A percentile compares a stretch with the other conserved stretches of the same genome.
Evolutionary conservation across 2,329 filamentous ascomycete species (phyloP).

Genomic region (Paramyrothecium sp.): DNA sequence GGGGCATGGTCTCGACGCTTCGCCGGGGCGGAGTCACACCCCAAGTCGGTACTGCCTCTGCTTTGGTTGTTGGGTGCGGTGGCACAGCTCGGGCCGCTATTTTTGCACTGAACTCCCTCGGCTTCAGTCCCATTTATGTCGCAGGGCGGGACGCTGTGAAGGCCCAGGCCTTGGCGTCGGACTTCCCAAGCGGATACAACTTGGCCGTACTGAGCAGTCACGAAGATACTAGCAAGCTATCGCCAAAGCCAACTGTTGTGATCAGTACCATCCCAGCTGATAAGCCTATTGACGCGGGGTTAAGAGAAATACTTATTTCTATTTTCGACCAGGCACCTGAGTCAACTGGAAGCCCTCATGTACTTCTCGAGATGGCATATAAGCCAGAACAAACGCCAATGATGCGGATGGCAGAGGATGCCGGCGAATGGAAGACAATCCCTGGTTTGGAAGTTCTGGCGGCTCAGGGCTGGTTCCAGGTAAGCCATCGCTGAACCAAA

Average conservation of each 20-base stretch:
- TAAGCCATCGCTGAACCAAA: slow-evolving; percentile 35
- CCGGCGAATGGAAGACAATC: slow-evolving; percentile 74
- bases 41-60: slow-evolving; percentile 42
- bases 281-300: slow-evolving; percentile 70
- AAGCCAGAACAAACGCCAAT: slow-evolving; percentile 80
- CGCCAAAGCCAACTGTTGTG: slow-evolving; percentile 62
- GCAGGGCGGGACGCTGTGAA: slow-evolving; percentile 74
- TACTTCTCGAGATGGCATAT: slow-evolving; percentile 95
- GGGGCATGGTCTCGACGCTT: slow-evolving; percentile 82
- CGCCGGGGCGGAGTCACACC: slow-evolving; percentile 61
- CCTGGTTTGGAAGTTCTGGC: slow-evolving; percentile 86
- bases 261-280: slow-evolving; percentile 92
- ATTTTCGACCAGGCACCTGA: slow-evolving; percentile 43
- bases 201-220: slow-evolving; percentile 59
- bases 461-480: slow-evolving; percentile 86
- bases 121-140: slow-evolving; percentile 83
- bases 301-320: slow-evolving; percentile 63
- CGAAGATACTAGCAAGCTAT: slow-evolving; percentile 42
- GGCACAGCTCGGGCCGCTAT: slow-evolving; percentile 91
- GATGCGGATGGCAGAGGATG: slow-evolving; percentile 78
- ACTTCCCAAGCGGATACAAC: slow-evolving; percentile 73
- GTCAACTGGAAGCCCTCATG: slow-evolving; percentile 40
- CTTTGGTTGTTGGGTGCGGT: slow-evolving; percentile 84
- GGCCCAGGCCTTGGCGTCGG: slow-evolving; percentile 63
- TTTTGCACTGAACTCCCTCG: slow-evolving; percentile 80